Evolutionary conservation across 306 rosid genomes (phyloP).

Genomic region (Sicyos edulis): DNA sequence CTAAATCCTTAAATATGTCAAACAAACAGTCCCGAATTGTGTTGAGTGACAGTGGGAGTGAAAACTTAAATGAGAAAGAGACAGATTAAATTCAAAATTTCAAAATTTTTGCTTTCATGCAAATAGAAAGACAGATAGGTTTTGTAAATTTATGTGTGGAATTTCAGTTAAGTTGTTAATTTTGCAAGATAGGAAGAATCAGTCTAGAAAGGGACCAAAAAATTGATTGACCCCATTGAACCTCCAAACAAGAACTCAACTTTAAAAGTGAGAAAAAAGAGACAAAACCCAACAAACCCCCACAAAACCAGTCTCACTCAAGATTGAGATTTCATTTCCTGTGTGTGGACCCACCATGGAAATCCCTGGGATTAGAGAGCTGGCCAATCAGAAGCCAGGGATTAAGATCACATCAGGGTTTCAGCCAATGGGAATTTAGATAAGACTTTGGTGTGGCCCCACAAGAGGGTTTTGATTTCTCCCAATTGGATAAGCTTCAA

Average conservation of each 20-base stretch:
- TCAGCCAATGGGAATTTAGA: conserved; percentile 52
- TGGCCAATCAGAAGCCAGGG: conserved; percentile 38
- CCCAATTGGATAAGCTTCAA: conserved; percentile 7
- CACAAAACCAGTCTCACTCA: neutral
- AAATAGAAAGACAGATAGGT: too few species aligned
- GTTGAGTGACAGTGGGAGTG: too few species aligned
- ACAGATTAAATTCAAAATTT: too few species aligned
- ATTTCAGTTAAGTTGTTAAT: neutral
- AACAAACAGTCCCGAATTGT: too few species aligned
- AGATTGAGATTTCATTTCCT: neutral
- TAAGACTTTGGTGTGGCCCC: conserved; percentile 20
- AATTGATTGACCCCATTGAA: neutral
- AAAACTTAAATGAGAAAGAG: too few species aligned
- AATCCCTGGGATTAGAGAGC: conserved; percentile 26
- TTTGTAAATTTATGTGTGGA: neutral
- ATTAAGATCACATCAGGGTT: conserved; percentile 35
- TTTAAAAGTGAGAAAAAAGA: neutral
- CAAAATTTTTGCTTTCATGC: too few species aligned
- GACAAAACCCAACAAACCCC: neutral
- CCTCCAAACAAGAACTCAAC: conserved; percentile 19
- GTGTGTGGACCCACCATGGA: neutral
- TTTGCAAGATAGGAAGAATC: neutral
- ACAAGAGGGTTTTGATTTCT: neutral
- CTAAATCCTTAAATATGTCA: too few species aligned
- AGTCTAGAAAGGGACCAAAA: neutral